Percentiles rank a stretch among this genome's conserved stretches.
phyloP scores from a whole-genome alignment of 108 stramenopile genomes.

The Skeletonema marinoi region DNA sequence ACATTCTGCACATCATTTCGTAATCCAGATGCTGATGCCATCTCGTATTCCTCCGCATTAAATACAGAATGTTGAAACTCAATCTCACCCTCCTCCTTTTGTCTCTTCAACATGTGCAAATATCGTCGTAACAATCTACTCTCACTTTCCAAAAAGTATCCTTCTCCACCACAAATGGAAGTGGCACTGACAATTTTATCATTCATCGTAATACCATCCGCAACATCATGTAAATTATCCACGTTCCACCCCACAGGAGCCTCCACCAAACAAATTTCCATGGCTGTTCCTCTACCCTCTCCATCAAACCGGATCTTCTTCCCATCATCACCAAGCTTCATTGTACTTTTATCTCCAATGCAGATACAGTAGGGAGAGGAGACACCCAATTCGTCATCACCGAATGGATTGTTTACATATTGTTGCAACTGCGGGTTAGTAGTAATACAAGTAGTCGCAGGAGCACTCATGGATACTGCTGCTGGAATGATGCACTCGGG shows the following conservation, averaged over 20 bases:
- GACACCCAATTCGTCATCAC: conserved; percentile 35
- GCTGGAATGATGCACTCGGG: conserved; percentile 62
- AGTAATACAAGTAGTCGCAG: conserved; percentile 8
- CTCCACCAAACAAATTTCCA: conserved; percentile 30
- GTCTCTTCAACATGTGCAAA: not conserved
- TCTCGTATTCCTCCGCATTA: conserved; percentile 4
- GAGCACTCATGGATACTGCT: conserved; percentile 8
- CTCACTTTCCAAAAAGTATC: conserved; percentile 13
- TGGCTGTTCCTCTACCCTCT: not conserved
- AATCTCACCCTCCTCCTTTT: not conserved
- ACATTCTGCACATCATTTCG: conserved; percentile 1
- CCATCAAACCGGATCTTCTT: not conserved
- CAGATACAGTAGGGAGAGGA: conserved; percentile 65
- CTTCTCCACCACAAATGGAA: not conserved
- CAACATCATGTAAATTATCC: not conserved
- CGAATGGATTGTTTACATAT: conserved; percentile 37
- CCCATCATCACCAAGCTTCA: conserved; percentile 5
- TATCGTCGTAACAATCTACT: conserved; percentile 6
- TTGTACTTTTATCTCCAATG: conserved; percentile 54
- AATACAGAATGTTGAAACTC: not conserved
- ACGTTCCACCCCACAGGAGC: not conserved
- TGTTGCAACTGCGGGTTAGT: conserved; percentile 33
- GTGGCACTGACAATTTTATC: not conserved
- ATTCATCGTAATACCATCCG: not conserved
- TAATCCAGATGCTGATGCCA: not conserved